Evolutionary conservation across 1,284 basidiomycete genomes (phyloP), one percentile per base, ranked within the genome.

Genomic region (Marasmius fiardii): DNA sequence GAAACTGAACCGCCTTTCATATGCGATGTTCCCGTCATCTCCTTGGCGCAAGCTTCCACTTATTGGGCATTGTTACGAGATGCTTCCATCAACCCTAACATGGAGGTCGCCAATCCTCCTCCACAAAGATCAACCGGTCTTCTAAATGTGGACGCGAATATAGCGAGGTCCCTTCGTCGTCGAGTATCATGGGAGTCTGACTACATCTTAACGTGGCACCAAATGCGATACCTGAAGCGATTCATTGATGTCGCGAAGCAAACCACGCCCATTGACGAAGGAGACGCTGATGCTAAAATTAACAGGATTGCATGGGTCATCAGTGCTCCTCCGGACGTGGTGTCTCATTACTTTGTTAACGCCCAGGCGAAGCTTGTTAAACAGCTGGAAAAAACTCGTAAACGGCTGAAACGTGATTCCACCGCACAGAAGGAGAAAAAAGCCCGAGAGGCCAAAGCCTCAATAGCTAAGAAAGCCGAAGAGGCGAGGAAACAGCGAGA

Each of bases 151-250:
- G 63, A 58, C 28, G 55, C 70, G 18, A 66, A 64, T 55, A 57
- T 76, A 28, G 72, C 71, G 52, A 75, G 75, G 59, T 75, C 76
- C 24, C 69, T 85, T 20, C 79, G 80, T 44, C 80, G 85, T 18
- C 59, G 66, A n/a, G 70, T 68, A 1, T 82, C 85, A 0, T 91
- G 88, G 88, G 76, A 70, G 33, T 63, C 76, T 6, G 68, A 74
- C 4, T 90, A 90, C 61, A 72, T 73, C 43, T 67, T 91, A 43
- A 85, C 86, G 0, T 84, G 80, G 78, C 79, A 83, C 63, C 88
- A 91, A 66, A 79, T 71, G 45, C 80, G 81, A 59, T 90, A 84
- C 65, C 68, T 91, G 59, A 75, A 76, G 48, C 76, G 74, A 56
- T 81, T 74, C 57, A 68, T 80, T 21, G 75, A 83, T 57, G 59